These are phyloP conservation scores for Elymus sibiricus DNA, from an alignment of 176 grass and related monocot species.

Conservation along the genomic window DNA sequence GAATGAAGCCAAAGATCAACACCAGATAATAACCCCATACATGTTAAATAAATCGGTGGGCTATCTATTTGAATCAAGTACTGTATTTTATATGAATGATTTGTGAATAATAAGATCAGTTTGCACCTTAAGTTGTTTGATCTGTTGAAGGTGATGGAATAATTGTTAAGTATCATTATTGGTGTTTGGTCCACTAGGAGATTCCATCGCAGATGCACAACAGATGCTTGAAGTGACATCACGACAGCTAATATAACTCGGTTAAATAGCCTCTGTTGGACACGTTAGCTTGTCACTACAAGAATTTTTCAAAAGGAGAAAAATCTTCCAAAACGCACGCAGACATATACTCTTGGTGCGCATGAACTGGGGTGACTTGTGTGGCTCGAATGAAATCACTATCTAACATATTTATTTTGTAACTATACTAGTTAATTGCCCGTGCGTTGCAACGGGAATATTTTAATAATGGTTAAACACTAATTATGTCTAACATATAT, in stretches of 20 bases:
- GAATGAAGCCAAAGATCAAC: not conserved
- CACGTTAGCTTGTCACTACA: not conserved
- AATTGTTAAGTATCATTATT: slow-evolving; percentile 9
- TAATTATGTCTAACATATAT: too few species aligned
- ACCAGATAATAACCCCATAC: not conserved
- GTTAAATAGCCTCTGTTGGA: not conserved
- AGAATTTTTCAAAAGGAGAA: not conserved
- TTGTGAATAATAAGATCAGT: not conserved
- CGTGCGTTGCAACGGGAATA: too few species aligned
- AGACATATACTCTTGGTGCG: not conserved
- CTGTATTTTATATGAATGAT: not conserved
- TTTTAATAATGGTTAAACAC: too few species aligned
- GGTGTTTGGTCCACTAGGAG: slow-evolving; percentile 10
- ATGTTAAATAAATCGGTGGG: not conserved
- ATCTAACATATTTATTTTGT: not conserved
- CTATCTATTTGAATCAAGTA: not conserved
- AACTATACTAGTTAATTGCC: too few species aligned
- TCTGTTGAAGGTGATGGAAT: not conserved
- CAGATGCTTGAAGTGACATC: not conserved
- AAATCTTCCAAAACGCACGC: not conserved
- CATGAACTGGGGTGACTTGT: not conserved
- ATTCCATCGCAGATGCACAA: slow-evolving; percentile 3
- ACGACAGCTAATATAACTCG: not conserved
- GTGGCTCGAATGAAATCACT: not conserved
- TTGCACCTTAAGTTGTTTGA: not conserved